These are phyloP conservation scores for Solanum tarijense DNA, from an alignment of 257 asterid genomes.

Conservation along the genomic window DNA sequence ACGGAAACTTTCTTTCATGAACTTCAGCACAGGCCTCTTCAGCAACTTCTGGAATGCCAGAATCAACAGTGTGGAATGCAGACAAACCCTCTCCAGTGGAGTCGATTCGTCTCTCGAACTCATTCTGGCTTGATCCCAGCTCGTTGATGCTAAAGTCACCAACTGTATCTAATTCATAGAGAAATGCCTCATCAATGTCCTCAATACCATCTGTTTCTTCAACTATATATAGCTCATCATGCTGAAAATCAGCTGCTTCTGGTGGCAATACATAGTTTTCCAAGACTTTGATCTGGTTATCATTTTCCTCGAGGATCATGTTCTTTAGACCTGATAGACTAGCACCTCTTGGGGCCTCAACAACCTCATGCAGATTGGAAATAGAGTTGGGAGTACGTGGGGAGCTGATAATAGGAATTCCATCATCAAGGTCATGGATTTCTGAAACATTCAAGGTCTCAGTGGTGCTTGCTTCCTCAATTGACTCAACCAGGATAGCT, in stretches of 20 bases:
- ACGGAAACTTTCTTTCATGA: conserved; percentile 8
- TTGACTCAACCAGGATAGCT: conserved; percentile 17
- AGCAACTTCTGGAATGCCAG: conserved; percentile 4
- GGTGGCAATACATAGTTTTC: conserved; percentile 1
- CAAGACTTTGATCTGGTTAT: background rate
- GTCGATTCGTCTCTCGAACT: conserved; percentile 18
- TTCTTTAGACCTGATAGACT: conserved; percentile 8
- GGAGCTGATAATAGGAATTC: conserved; percentile 21
- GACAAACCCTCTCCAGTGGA: conserved; percentile 19
- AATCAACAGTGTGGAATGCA: conserved; percentile 11
- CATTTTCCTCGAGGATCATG: conserved; percentile 1
- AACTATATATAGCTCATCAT: conserved; percentile 25
- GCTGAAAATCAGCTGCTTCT: conserved; percentile 22
- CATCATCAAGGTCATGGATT: conserved; percentile 29
- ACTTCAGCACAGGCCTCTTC: conserved; percentile 11
- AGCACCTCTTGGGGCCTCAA: conserved; percentile 17
- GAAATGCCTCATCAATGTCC: conserved; percentile 61
- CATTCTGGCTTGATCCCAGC: conserved; percentile 23
- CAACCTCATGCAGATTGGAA: conserved; percentile 26
- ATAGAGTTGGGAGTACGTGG: conserved; percentile 40
- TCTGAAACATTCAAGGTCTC: conserved; percentile 20
- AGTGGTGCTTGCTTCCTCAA: conserved; percentile 14
- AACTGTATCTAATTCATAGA: conserved; percentile 64
- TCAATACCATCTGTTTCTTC: conserved; percentile 53
- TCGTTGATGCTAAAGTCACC: conserved; percentile 49